Evolutionary conservation across 2,329 filamentous ascomycete species (phyloP).

Genomic region (Phialocephala subalpina): DNA sequence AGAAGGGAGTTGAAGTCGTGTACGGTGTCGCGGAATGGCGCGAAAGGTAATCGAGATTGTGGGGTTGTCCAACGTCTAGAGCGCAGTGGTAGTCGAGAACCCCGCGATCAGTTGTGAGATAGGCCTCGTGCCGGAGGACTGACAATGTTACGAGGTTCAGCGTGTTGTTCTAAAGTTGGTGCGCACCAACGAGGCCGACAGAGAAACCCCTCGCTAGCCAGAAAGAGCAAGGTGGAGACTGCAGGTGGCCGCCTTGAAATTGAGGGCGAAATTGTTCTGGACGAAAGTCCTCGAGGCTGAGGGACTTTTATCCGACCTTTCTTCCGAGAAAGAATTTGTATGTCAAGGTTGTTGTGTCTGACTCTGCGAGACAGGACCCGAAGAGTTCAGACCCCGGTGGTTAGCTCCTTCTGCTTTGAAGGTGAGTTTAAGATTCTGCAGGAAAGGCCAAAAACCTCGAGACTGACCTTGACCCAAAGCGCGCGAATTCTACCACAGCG

Average conservation of each 20-base stretch:
- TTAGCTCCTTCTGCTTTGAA: not conserved
- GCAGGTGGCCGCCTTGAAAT: constrained; percentile 4
- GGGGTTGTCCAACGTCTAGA: constrained; percentile 10
- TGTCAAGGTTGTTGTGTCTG: not conserved
- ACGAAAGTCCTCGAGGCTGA: constrained; percentile 3
- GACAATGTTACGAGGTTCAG: constrained; percentile 16
- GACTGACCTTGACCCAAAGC: constrained; percentile 6
- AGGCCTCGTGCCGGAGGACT: constrained; percentile 14
- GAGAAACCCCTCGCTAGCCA: constrained; percentile 25
- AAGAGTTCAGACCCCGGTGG: not conserved
- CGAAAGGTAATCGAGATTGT: not conserved
- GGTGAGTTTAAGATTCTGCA: not conserved
- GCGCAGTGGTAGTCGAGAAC: constrained; percentile 10
- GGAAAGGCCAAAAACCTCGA: not conserved
- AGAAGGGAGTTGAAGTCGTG: constrained; percentile 14
- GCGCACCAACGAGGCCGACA: constrained; percentile 12
- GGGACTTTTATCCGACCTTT: not conserved
- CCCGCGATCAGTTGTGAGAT: constrained; percentile 15
- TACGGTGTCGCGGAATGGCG: constrained; percentile 17
- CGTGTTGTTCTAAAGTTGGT: constrained; percentile 15
- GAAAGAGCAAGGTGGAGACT: not conserved
- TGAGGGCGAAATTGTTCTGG: constrained; percentile 4
- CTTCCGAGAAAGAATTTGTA: not conserved
- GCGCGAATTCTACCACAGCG: not conserved
- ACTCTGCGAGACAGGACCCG: not conserved